Base-by-base conservation (phyloP, 257 asterid genomes). In the Scutellaria baicalensis region DNA sequence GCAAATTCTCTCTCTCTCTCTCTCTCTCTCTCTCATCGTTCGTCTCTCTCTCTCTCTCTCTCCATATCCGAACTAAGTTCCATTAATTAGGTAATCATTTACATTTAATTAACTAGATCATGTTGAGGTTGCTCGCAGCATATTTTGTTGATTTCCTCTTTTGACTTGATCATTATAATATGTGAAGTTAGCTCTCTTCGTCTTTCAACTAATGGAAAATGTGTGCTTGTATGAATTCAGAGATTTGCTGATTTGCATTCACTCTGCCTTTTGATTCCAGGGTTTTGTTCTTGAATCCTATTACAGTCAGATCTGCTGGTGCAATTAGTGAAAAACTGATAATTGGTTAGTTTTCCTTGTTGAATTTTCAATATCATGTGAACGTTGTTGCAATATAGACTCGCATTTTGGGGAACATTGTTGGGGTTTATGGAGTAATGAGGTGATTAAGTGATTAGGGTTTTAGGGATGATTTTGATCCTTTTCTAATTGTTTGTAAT, bases 261-360 rank as follows among this genome's bases (percentile, higher is more conserved):
- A 42, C 68, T 21, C 51, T 43, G 50, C 50, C 11, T 40, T 80
- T 54, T 70, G 66, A 36, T 72, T 68, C 73, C 73, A 8, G 61
- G 68, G 63, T 61, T 55, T 14, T 57, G 63, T 52, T 66, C 5
- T 62, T 27, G 45, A 61, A 40, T 75, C 52, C n/a, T 56, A 10
- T 45, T 10, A 45, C 50, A 51, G 48, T 67, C 80, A 64, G 82
- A 78, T 82, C 86, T 76, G 69, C 51, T 54, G 75, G 63, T 72
- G 52, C 39, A 69, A 68, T 54, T 38, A 18, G 68, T 62, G 21
- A 48, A 72, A 39, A 50, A 23, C 18, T 51, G 74, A 66, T 68
- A 43, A 62, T 44, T 59, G 48, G 16, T 56, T 69, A 16, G 54
- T 31, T 71, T 62, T 31, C 55, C 49, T 31, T 50, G 50, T 59